Base-by-base conservation (phyloP, 768 basidiomycete species). In the Leccinum aurantiacum region DNA sequence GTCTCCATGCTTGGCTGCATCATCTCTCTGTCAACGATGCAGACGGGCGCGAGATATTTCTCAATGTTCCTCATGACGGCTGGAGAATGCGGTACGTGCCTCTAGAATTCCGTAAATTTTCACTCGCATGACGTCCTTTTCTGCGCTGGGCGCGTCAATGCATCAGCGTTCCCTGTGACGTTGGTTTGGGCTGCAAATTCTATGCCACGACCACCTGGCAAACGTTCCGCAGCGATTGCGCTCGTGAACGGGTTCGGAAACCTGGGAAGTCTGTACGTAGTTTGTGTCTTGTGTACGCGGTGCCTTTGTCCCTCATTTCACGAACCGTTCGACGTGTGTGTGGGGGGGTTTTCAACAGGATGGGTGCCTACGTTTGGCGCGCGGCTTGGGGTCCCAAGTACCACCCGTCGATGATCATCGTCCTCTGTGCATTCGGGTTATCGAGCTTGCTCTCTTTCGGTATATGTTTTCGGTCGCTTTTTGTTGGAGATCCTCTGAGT, bases 121-220 rank as follows among this genome's bases (percentile, higher is more conserved):
- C 6, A 3, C 3, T 47, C 44, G 17, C 31, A 27, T 55, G n/a
- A 35, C 11, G 44, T 56, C 15, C 13, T 53, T 14, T 11, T 49
- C 25, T 19, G 11, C 47, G 13, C 41, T 27, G 1, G 17, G 17
- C 24, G 4, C 27, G 3, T 3, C 24, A 25, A 24, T 19, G 37
- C 37, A 10, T 25, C 33, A 79, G 81, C 80, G 4, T 78, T 75
- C 49, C 74, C 78, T 1, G 63, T 81, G 5, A 83, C 78, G 1
- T 66, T 83, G 29, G 82, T 83, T 2, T 88, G 87, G 87, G 85
- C 86, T 7, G 80, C 85, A 0, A 88, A 84, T 63, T 76, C 80
- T 0, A 71, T 87, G 41, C 82, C 85, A 4, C 78, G 86, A 2
- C 86, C 86, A 33, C 86, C 86, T 17, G 78, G 83, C 2, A 71